phyloP scores from a whole-genome alignment of 257 asterid genomes.

The Solanum pinnatisectum region DNA sequence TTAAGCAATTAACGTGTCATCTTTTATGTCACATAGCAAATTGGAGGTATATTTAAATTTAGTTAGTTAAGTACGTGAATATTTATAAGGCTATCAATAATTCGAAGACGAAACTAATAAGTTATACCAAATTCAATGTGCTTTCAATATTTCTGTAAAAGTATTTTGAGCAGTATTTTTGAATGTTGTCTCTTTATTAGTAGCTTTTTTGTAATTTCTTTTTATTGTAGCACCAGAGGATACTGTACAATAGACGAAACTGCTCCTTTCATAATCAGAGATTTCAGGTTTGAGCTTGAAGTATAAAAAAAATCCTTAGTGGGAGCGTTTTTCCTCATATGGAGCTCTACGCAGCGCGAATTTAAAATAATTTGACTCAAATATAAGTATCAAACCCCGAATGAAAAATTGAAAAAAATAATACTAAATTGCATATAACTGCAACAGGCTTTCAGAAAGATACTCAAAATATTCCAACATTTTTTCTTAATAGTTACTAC shows the following conservation, averaged over 20 bases:
- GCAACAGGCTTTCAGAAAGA: not conserved
- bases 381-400: not conserved
- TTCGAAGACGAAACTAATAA: too few species aligned
- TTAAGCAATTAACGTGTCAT: not conserved
- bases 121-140: too few species aligned
- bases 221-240: not conserved
- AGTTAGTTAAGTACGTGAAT: too few species aligned
- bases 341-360: rapidly evolving
- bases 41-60: not conserved
- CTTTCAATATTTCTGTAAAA: too few species aligned
- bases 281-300: too few species aligned
- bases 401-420: too few species aligned
- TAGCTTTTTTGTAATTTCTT: not conserved
- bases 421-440: not conserved
- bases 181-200: not conserved
- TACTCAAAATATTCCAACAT: not conserved
- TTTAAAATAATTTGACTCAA: too few species aligned
- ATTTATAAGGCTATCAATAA: not conserved
- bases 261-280: too few species aligned
- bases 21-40: not conserved
- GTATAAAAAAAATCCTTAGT: too few species aligned
- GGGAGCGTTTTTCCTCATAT: too few species aligned
- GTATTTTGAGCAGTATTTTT: not conserved
- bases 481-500: not conserved
- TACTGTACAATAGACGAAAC: too few species aligned